Evolutionary conservation across 148 eudicot genomes (phyloP), one percentile per base, ranked within the genome.

Genomic region (Hydrangea macrophylla): DNA sequence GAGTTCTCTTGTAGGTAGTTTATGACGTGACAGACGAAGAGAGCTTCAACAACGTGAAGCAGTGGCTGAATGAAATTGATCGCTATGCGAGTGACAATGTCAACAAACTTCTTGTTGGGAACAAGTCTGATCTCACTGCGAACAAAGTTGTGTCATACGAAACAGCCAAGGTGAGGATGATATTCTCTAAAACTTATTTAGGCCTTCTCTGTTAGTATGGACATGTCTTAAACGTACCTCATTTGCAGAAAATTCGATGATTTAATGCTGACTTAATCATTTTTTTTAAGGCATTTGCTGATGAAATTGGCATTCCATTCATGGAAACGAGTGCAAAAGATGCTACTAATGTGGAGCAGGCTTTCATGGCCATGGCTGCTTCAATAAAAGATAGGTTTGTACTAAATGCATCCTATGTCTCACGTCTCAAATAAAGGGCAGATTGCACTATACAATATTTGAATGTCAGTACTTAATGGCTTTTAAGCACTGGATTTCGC

Each of bases 361-460:
- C 90, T 71, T 88, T 88, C 76, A 85, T 88, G 93, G 93, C 93
- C 67, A 88, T 88, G 90, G 76, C 93, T 76, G 86, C 82, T 36
- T 66, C 88, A 55, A 86, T 88, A 36, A 88, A 88, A 75, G 71
- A 80, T 66, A 85, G 93, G 90, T 85, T 58, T 37, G 69, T 67
- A 25, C 28, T 31, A 24, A n/a, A n/a, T 37, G 51, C 30, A 48
- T 22, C 20, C 4, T 18, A 8, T 35, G 4, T 3, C 39, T 8
- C 4, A 4, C 8, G 4, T 35, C 4, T 35, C 39, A 35, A 35
- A 35, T 35, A 8, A 35, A 35, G 12, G 12, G n/a, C n/a, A 6
- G 11, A 42, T 42, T 6, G 6, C 22, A 8, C 53, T 7, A 18
- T 48, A 22, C 23, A 15, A 15, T 20, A 15, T 48, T 17, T 48